Conservation (phyloP, 106 monocot species). For the Allium fistulosum region DNA sequence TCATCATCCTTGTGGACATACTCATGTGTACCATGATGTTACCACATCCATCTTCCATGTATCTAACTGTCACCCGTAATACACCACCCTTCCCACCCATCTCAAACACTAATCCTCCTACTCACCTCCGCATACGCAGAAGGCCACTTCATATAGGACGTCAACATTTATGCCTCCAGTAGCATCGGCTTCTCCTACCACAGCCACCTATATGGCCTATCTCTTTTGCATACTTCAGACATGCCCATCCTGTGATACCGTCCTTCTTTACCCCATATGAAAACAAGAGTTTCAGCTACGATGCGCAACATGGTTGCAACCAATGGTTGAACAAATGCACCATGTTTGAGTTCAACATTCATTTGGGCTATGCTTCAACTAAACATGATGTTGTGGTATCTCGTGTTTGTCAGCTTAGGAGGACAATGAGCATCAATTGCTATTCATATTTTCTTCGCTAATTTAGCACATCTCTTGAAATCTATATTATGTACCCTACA, state of each 20-base stretch:
- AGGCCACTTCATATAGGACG: constrained; percentile 30
- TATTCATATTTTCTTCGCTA: too few relatives aligned
- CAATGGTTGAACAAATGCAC: constrained; percentile 34
- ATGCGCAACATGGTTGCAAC: constrained; percentile 11
- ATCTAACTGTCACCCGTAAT: constrained; percentile 13
- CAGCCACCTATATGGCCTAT: constrained; percentile 18
- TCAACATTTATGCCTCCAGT: constrained; percentile 15
- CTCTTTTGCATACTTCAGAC: constrained; percentile 2
- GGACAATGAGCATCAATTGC: neutral
- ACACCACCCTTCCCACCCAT: constrained; percentile 25
- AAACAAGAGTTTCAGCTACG: constrained; percentile 21
- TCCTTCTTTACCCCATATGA: constrained; percentile 20
- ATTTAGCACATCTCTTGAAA: too few relatives aligned
- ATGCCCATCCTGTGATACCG: constrained; percentile 18
- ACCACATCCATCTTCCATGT: constrained; percentile 34
- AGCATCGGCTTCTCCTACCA: constrained; percentile 37
- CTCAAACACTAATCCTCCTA: constrained; percentile 31
- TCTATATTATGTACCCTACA: too few relatives aligned
- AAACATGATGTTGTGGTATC: neutral
- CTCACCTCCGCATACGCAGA: constrained; percentile 26
- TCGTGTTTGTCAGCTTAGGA: neutral
- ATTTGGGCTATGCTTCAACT: constrained; percentile 10
- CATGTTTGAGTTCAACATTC: constrained; percentile 29
- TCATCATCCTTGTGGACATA: constrained; percentile 1
- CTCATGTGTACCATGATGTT: constrained; percentile 23